These are phyloP conservation scores for Colletotrichum sp. DNA, from an alignment of 2,329 filamentous ascomycete genomes.

Conservation along the genomic window DNA sequence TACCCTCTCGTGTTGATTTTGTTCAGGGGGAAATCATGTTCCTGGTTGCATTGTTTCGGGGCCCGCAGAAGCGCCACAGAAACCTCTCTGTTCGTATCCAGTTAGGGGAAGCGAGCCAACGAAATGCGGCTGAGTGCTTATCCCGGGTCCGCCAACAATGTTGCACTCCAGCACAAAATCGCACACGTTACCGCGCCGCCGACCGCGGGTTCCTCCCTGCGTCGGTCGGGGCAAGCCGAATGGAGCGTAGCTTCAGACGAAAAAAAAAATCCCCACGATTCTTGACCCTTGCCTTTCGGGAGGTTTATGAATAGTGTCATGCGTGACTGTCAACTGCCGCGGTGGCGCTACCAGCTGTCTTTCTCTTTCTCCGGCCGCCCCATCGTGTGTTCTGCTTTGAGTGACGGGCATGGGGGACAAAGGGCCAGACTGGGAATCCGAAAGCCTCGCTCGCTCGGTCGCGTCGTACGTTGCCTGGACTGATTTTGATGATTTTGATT, in stretches of 20 bases:
- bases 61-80: not conserved
- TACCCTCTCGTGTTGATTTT: not conserved
- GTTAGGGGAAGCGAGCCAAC: not conserved
- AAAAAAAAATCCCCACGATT: not conserved
- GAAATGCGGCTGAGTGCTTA: not conserved
- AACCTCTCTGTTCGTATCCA: not conserved
- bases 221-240: not conserved
- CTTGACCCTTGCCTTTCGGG: not conserved
- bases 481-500: constrained; percentile 4
- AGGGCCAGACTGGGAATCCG: not conserved
- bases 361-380: not conserved
- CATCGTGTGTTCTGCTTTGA: not conserved
- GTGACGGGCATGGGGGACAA: not conserved
- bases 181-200: not conserved
- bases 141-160: not conserved
- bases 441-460: not conserved
- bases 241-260: not conserved
- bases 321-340: not conserved
- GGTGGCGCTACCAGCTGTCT: not conserved
- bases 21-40: not conserved
- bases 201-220: not conserved
- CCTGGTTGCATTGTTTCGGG: not conserved
- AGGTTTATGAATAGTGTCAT: not conserved
- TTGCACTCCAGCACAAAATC: not conserved
- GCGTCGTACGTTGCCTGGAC: not conserved